Evolutionary conservation across 257 asterid species (phyloP), one percentile per base, ranked within the genome.

Genomic region (Nicotiana tomentosiformis): DNA sequence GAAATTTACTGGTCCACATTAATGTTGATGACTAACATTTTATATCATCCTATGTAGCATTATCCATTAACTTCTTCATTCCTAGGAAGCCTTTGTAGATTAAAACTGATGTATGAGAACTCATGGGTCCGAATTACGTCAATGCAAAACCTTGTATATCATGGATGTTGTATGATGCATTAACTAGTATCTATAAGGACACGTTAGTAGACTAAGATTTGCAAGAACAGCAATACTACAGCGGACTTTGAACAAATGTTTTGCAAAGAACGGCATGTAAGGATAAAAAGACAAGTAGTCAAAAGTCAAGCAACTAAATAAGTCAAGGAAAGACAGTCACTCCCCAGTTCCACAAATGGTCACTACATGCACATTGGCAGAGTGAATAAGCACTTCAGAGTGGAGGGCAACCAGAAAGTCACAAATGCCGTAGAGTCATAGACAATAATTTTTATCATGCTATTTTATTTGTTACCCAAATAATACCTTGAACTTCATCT

Each of bases 401-500:
- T 72, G 61, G 77, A 5, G 17, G 77, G 77, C 8, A 20, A 69
- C 57, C 5, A 69, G 57, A 33, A 39, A 69, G n/a, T 69, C 77
- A 69, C 57, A 69, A 51, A 17, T 39, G 51, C n/a, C 1, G 32
- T 39, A 69, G 77, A 69, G 51, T 18, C 4, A 5, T n/a, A 69
- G 77, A 69, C 77, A 39, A 69, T 39, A 69, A 37, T 37, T 37
- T 33, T 69, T 43, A 43, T 8, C 51, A 43, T 7, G 51, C 51
- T 43, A 43, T 43, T 43, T 39, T 69, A 33, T 33, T 35, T 6
- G 17, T 37, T 69, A 68, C 32, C 17, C 10, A 39, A 18, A 69
- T n/a, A n/a, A 69, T 39, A 69, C 77, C 57, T 69, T 39, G 77
- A 69, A 18, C n/a, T 69, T 69, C 77, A 69, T 39, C 56, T 69